Evolutionary conservation across 352 stramenopile genomes (phyloP).

Genomic region (Stephanocyclus meneghinianus): DNA sequence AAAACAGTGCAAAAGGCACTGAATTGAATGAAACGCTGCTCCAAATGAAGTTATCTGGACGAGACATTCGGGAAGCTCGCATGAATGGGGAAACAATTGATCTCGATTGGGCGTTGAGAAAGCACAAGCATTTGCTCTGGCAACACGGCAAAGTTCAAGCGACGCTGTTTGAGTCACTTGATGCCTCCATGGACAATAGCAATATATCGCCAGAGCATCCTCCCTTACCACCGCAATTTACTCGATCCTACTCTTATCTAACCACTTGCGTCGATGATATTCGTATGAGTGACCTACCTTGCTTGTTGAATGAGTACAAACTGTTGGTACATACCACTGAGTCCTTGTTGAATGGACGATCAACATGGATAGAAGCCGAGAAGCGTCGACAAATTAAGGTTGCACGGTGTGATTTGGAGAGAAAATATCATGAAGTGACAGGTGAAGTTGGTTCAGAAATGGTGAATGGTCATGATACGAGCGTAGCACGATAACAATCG

Average conservation of each 20-base stretch:
- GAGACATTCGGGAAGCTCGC: slow-evolving; percentile 59
- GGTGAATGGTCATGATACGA: neutral
- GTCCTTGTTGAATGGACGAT: slow-evolving; percentile 61
- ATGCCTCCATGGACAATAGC: neutral
- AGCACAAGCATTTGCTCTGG: slow-evolving; percentile 30
- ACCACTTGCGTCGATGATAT: slow-evolving; percentile 61
- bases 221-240: slow-evolving; percentile 53
- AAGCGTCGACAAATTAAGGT: slow-evolving; percentile 22
- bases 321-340: slow-evolving; percentile 74
- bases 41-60: slow-evolving; percentile 46
- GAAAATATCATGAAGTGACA: slow-evolving; percentile 24
- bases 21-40: neutral
- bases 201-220: slow-evolving; percentile 25
- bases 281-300: slow-evolving; percentile 62
- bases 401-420: slow-evolving; percentile 33
- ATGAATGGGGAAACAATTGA: slow-evolving; percentile 61
- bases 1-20: neutral
- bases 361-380: slow-evolving; percentile 29
- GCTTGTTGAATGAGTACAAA: slow-evolving; percentile 77
- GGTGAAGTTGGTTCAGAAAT: neutral
- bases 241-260: slow-evolving; percentile 70
- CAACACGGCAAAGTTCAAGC: slow-evolving; percentile 24
- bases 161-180: neutral
- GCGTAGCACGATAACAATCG: neutral
- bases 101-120: slow-evolving; percentile 63